Evolutionary conservation across 352 stramenopile species (phyloP).

Genomic region (Blastocystis sp.): DNA sequence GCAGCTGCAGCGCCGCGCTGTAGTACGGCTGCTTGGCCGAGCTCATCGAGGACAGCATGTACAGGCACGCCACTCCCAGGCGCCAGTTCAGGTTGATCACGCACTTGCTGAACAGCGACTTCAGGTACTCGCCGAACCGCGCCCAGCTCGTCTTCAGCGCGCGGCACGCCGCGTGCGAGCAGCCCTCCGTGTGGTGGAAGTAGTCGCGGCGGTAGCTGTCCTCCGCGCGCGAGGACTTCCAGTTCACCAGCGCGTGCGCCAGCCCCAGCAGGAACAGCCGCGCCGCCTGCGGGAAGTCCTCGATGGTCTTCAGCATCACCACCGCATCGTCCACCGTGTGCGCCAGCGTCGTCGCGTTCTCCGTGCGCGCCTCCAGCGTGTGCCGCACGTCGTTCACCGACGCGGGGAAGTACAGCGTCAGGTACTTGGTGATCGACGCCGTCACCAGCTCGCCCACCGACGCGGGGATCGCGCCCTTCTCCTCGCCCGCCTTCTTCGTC

Average conservation of each 20-base stretch:
- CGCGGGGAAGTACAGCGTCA: slow-evolving; percentile 27
- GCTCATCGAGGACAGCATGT: slow-evolving; percentile 8
- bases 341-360: slow-evolving; percentile 52
- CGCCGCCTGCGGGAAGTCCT: slow-evolving; percentile 63
- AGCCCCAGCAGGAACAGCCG: slow-evolving; percentile 58
- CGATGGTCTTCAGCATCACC: slow-evolving; percentile 50
- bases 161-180: background rate
- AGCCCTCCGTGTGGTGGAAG: slow-evolving; percentile 37
- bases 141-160: background rate
- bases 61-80: slow-evolving; percentile 2
- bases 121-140: slow-evolving; percentile 46
- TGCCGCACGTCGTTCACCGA: slow-evolving; percentile 14
- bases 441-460: slow-evolving; percentile 15
- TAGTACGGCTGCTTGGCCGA: slow-evolving; percentile 29
- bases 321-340: slow-evolving; percentile 35
- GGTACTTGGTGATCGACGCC: slow-evolving; percentile 39
- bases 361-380: slow-evolving; percentile 6
- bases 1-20: background rate
- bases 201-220: slow-evolving; percentile 53
- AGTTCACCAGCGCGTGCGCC: slow-evolving; percentile 11
- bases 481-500: background rate
- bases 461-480: background rate
- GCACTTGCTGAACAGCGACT: slow-evolving; percentile 28
- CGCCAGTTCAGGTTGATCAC: slow-evolving; percentile 49
- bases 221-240: background rate